Base-by-base conservation (phyloP, 192 early-diverging fungal genomes). In the Pecoramyces ruminantium region DNA sequence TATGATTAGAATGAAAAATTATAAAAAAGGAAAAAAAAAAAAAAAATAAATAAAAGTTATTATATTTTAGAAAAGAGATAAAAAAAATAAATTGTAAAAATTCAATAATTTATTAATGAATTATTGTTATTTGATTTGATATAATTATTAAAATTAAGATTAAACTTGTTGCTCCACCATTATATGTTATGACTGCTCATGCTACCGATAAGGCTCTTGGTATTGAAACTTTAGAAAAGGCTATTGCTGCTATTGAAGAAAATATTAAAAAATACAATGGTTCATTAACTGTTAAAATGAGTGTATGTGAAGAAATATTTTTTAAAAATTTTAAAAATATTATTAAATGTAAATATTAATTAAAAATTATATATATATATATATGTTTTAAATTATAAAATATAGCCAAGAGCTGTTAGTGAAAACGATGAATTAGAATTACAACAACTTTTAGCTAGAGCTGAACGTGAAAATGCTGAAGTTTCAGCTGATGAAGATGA, bases 401-500 rank as follows among this genome's bases (percentile, higher is more conserved):
- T 14, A 14, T 79, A 89, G 89, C 96, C 97, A 79, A 93, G 92
- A 83, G 92, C 93, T 58, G 95, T 99, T 25, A 92, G 90, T 79
- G 96, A 96, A 82, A 92, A 92, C 30, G 97, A 99, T 84, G 97
- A 99, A 82, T 87, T 88, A 85, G 97, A 99, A 88, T 92, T 99
- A 78, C 93, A 91, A 80, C 93, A 93, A 79, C 86, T 96, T 39
- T 92, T 99, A 92, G 94, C 91, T 80, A 90, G 92, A 80, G 94
- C 92, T 38, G 95, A 95, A 86, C 92, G 93, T 87, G 94, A 97
- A 86, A 97, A 97, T 86, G 92, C 91, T 80, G 93, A 97, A 85
- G 93, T 98, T 30, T 90, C 92, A 11, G 97, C 94, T 84, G 97
- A 99, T 87, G 95, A 95, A 80, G 95, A 97, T 83, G 90, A 92